Base-by-base conservation (phyloP, 1,284 basidiomycete genomes). In the Apiotrichum siamense region DNA sequence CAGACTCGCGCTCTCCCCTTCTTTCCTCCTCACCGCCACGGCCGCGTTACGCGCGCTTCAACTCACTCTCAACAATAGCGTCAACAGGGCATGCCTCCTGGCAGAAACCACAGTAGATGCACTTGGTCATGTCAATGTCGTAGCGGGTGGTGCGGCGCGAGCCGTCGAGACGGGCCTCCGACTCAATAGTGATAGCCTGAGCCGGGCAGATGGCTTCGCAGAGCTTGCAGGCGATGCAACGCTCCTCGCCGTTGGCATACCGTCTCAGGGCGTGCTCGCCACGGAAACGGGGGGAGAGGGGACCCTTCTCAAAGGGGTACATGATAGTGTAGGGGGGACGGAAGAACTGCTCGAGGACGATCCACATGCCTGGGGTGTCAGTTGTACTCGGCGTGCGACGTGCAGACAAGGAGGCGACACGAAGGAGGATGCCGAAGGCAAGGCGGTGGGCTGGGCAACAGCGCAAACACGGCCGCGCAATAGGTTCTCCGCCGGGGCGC, bases 151-250 rank as follows among this genome's bases (percentile, higher is more conserved):
- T 99, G 76, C 91, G 82, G 69, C 96, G 83, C 51, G 92, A 94
- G 49, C 96, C 96, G 71, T 99, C 96, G 73, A 85, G 79, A 61
- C 96, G 85, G 48, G 93, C 85, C 77, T 99, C 96, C 59, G 88
- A 92, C 78, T 99, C 96, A 68, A 99, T 99, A 25, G 96, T 98
- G 73, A 99, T 99, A 18, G 96, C 96, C 75, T 97, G 96, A 24
- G 96, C 96, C 38, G 96, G 94, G 76, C 94, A 99, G 66, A 99
- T 98, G 40, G 96, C 94, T 75, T 99, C 96, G 71, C 96, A 99
- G 24, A 99, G 83, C 76, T 98, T 98, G 79, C 96, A 99, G 35
- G 96, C 92, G 60, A 99, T 99, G 77, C 96, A 99, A 49, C 96
- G 84, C 76, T 99, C 96, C 78, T 99, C 96, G 33, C 96, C 96